Percentiles rank a stretch among this genome's conserved stretches.
These are phyloP conservation scores for Penicillium atrosanguineum DNA, from an alignment of 495 filamentous ascomycete genomes.

Conservation along the genomic window DNA sequence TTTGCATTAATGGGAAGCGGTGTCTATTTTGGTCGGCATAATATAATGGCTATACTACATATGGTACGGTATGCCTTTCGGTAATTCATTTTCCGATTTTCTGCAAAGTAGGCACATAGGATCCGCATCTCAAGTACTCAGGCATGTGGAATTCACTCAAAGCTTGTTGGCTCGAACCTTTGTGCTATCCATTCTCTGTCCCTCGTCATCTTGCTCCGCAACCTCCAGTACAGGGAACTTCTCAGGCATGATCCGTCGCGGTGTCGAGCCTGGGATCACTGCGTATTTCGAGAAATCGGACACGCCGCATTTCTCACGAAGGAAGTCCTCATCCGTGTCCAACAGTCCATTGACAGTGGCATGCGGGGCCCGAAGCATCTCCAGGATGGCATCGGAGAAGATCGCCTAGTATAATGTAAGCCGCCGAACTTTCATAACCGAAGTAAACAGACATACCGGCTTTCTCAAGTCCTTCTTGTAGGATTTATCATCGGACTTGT, in stretches of 20 bases:
- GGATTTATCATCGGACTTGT: conserved; percentile 37
- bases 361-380: conserved; percentile 63
- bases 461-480: conserved; percentile 59
- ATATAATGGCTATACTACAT: background rate
- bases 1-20: conserved; percentile 8
- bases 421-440: background rate
- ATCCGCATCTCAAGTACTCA: too few relatives aligned
- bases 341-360: conserved; percentile 66
- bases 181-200: conserved; percentile 66
- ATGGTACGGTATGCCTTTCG: background rate
- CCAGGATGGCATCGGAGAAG: conserved; percentile 77
- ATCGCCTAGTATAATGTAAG: conserved; percentile 45
- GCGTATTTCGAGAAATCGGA: conserved; percentile 74
- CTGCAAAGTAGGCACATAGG: background rate
- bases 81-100: background rate
- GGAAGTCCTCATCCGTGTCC: conserved; percentile 79
- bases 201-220: conserved; percentile 80
- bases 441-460: conserved; percentile 35
- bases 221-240: conserved; percentile 69
- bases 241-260: conserved; percentile 76
- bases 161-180: conserved; percentile 28
- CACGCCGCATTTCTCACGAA: conserved; percentile 61
- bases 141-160: background rate
- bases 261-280: conserved; percentile 60
- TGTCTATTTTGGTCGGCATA: background rate